Conservation (phyloP, 2,329 filamentous ascomycete species). For the Colletotrichum godetiae region DNA sequence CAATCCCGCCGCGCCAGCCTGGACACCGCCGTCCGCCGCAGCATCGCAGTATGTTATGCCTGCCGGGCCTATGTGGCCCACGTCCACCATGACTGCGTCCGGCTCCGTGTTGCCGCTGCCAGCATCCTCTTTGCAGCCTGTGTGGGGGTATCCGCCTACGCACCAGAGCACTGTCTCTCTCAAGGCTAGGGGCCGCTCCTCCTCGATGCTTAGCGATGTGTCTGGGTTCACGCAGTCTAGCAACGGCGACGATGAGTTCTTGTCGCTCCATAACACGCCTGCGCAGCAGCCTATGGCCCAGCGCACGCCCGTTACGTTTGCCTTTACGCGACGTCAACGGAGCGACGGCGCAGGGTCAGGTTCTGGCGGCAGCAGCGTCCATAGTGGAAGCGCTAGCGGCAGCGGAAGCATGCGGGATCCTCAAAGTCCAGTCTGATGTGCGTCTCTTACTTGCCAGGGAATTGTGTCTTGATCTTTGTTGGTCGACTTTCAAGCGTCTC, state of each 20-base stretch:
- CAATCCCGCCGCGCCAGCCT: constrained; percentile 38
- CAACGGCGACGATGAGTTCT: constrained; percentile 58
- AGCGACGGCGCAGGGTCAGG: constrained; percentile 32
- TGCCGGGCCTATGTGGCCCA: constrained; percentile 48
- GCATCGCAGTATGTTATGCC: constrained; percentile 46
- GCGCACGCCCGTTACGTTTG: constrained; percentile 39
- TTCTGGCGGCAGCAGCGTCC: constrained; percentile 37
- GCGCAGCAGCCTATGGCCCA: constrained; percentile 36
- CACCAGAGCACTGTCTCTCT: constrained; percentile 45
- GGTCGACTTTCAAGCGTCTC: constrained; percentile 15
- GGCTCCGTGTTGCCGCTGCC: constrained; percentile 44
- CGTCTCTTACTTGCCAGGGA: background rate
- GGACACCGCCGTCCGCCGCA: constrained; percentile 50
- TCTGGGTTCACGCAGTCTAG: constrained; percentile 75
- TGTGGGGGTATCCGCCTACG: constrained; percentile 35
- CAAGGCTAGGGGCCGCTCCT: constrained; percentile 68
- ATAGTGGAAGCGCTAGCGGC: constrained; percentile 59
- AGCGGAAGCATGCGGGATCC: constrained; percentile 62
- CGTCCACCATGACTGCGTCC: constrained; percentile 41
- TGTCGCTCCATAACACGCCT: constrained; percentile 36
- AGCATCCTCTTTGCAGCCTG: constrained; percentile 41
- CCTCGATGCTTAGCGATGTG: constrained; percentile 74
- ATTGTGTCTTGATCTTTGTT: constrained; percentile 19
- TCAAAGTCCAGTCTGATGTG: constrained; percentile 56
- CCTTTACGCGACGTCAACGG: constrained; percentile 19